Conservation (phyloP, 192 early-diverging fungal genomes). For the Globomyces pollinis-pini region DNA sequence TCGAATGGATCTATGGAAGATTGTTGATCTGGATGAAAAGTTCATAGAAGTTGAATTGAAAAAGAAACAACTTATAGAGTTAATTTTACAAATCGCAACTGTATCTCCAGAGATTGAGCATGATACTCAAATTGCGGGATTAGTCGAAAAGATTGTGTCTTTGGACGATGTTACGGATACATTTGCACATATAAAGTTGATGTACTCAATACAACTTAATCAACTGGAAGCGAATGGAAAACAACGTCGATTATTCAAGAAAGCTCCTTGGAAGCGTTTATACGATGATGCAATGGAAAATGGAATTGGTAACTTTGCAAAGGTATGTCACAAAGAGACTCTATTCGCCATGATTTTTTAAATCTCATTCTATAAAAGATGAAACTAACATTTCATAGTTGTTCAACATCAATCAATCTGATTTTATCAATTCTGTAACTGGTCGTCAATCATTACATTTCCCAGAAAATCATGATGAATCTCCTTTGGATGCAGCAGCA, state of each 20-base stretch:
- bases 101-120: slow-evolving; percentile 40
- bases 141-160: slow-evolving; percentile 18
- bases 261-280: slow-evolving; percentile 24
- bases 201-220: slow-evolving; percentile 32
- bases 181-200: slow-evolving; percentile 41
- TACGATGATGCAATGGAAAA: slow-evolving; percentile 36
- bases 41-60: slow-evolving; percentile 60
- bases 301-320: slow-evolving; percentile 32
- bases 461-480: slow-evolving; percentile 48
- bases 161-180: slow-evolving; percentile 38
- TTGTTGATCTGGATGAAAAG: slow-evolving; percentile 78
- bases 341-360: too few relatives aligned
- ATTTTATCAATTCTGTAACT: slow-evolving; percentile 10
- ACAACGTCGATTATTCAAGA: slow-evolving; percentile 27
- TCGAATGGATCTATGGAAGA: slow-evolving; percentile 64
- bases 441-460: slow-evolving; percentile 5
- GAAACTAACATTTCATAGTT: too few relatives aligned
- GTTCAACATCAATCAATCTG: slow-evolving; percentile 28
- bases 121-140: slow-evolving; percentile 36
- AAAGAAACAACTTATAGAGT: slow-evolving; percentile 14
- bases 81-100: slow-evolving; percentile 35
- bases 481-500: slow-evolving; percentile 49
- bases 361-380: too few relatives aligned
- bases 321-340: slow-evolving; percentile 16
- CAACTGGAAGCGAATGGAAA: slow-evolving; percentile 21